A percentile compares a stretch with the other conserved stretches of the same genome.
Evolutionary conservation across 345 rosid genomes (phyloP).

Genomic region (Aurinia saxatilis): DNA sequence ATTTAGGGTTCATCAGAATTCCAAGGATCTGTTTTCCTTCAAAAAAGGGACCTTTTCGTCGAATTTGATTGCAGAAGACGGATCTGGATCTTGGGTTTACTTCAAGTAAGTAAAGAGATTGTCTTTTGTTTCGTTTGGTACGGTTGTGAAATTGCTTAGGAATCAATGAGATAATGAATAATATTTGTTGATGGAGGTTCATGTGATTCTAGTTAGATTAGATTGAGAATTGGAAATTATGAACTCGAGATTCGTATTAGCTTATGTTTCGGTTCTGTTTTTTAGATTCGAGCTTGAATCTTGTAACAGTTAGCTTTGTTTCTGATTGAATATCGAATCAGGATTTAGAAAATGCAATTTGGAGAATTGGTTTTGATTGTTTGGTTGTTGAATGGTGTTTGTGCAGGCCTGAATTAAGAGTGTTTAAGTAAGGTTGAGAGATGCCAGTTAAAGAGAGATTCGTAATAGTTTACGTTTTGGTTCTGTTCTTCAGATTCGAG

Average conservation of each 20-base stretch:
- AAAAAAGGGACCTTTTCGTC: too few species aligned
- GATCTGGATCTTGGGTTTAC: slow-evolving; percentile 3
- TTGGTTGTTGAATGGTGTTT: neutral
- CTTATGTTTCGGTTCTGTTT: neutral
- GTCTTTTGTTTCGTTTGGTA: neutral
- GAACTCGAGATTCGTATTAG: neutral
- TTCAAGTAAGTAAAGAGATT: slow-evolving; percentile 17
- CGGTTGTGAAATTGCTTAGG: neutral
- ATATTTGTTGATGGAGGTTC: too few species aligned
- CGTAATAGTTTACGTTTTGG: too few species aligned
- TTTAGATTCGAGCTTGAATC: neutral
- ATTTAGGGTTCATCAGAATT: slow-evolving; percentile 18
- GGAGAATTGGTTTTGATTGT: neutral
- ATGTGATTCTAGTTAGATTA: too few species aligned
- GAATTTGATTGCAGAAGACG: slow-evolving; percentile 2
- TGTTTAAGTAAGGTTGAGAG: too few species aligned
- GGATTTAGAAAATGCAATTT: neutral
- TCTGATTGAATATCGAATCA: neutral
- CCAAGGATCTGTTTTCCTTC: neutral
- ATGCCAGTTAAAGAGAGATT: too few species aligned
- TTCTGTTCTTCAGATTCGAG: too few species aligned
- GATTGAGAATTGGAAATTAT: neutral
- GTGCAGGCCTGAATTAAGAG: slow-evolving; percentile 21
- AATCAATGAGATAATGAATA: neutral
- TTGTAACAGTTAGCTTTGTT: neutral